Conservation (phyloP, 805 yeast genomes). For the Yarrowia keelungensis region DNA sequence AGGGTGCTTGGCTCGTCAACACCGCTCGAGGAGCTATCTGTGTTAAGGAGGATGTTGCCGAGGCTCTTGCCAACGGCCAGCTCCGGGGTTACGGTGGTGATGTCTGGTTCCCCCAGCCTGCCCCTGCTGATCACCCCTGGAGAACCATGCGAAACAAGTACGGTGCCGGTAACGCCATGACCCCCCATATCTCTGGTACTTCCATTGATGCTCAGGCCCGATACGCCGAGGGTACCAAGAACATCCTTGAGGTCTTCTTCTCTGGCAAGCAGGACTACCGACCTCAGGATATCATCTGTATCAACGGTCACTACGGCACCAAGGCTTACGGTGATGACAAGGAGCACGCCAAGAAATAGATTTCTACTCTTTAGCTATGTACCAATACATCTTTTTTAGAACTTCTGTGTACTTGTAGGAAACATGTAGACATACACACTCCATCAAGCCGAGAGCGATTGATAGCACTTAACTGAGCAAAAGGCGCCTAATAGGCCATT, state of each 20-base stretch:
- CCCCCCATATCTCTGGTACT: constrained; percentile 6
- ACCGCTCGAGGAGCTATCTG: constrained; percentile 21
- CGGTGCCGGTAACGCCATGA: constrained; percentile 16
- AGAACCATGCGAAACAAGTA: constrained; percentile 16
- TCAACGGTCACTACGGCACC: constrained; percentile 11
- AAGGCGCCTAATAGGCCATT: too few species aligned
- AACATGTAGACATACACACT: too few species aligned
- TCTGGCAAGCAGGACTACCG: constrained; percentile 14
- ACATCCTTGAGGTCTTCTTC: constrained; percentile 12
- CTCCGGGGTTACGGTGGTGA: constrained; percentile 15
- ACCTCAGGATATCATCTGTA: constrained; percentile 13
- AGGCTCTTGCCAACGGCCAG: constrained; percentile 14
- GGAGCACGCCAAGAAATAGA: constrained; percentile 13
- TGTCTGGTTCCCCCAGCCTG: constrained; percentile 13
- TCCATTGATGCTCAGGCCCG: constrained; percentile 11
- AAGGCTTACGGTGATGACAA: constrained; percentile 15
- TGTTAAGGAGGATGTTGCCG: constrained; percentile 5
- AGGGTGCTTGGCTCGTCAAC: constrained; percentile 15
- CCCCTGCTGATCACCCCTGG: constrained; percentile 12
- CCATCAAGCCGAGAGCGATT: too few species aligned
- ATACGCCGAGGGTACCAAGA: constrained; percentile 15
- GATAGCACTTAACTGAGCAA: too few species aligned
- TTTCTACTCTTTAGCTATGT: background rate
- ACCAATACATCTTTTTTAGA: background rate
- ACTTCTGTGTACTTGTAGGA: too few species aligned